Percentiles rank a stretch among this genome's conserved stretches.
phyloP scores from a whole-genome alignment of 176 grass and related monocot species.

The Oryza brachyantha region DNA sequence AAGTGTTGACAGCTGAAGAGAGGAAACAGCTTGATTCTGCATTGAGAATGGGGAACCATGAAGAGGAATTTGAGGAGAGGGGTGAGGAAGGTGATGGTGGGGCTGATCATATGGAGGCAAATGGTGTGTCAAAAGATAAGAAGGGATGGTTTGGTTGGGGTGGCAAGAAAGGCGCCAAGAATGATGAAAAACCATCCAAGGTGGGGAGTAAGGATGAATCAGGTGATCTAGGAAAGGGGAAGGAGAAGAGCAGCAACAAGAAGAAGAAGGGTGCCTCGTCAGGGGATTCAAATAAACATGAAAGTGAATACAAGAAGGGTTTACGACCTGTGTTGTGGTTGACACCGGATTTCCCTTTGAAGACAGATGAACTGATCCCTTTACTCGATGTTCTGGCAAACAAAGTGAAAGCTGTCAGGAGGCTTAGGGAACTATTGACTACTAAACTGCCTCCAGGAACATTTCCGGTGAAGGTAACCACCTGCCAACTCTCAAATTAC shows the following conservation, averaged over 20 bases:
- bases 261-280: constrained; percentile 69
- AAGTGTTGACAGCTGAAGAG: constrained; percentile 84
- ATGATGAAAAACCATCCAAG: constrained; percentile 46
- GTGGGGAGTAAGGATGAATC: constrained; percentile 50
- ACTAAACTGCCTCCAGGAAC: constrained; percentile 85
- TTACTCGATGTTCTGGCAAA: constrained; percentile 94
- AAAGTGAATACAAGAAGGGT: constrained; percentile 96
- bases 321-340: constrained; percentile 85
- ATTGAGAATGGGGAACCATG: constrained; percentile 57
- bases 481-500: neutral
- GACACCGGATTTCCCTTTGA: constrained; percentile 89
- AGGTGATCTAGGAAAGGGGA: constrained; percentile 56
- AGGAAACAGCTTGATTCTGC: constrained; percentile 93
- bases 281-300: constrained; percentile 54
- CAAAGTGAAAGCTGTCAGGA: constrained; percentile 96
- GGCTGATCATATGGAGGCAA: constrained; percentile 46
- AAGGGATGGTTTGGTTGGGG: constrained; percentile 90
- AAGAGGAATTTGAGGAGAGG: constrained; percentile 60
- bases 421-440: constrained; percentile 91
- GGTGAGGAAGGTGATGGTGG: constrained; percentile 34
- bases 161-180: constrained; percentile 61
- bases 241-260: constrained; percentile 78
- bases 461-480: constrained; percentile 91
- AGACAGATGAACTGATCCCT: constrained; percentile 90
- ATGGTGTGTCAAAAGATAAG: constrained; percentile 62